Evolutionary conservation across 2,329 filamentous ascomycete species (phyloP), one percentile per base, ranked within the genome.

Genomic region (Myriosclerotinia duriaeana): DNA sequence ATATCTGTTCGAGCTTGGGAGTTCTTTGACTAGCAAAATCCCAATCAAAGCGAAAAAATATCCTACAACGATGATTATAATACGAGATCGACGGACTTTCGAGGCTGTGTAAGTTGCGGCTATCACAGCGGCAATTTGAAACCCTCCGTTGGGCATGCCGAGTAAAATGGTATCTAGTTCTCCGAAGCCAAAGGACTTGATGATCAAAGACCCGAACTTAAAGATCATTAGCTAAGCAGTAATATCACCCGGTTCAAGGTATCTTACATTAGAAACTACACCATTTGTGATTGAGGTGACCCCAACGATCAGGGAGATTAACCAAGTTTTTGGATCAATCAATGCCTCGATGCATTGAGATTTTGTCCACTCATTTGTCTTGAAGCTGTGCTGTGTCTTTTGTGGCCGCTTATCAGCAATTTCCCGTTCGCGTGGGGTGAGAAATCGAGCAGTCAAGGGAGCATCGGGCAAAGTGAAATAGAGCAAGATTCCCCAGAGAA

Each of bases 71-170:
- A 71, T 67, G 7, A 71, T 64, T 9, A 70, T 53, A 4, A 69
- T 54, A 15, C 68, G 69, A 2, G 67, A 68, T 52, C 66, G 66
- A 11, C 59, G 65, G 42, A 70, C 36, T 40, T 52, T 61, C 4
- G 67, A 67, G 6, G 69, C 67, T 7, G 65, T 48, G 40, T 65
- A 69, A 12, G 68, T 63, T 2, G 69, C 67, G 5, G 63, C 44
- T 22, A 68, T 50, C 17, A 55, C 63, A 50, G 53, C 38, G 12
- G 26, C 61, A 38, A 64, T 22, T 50, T 64, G 62, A 7, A 64
- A 64, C 8, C 42, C 62, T 38, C 87, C 87, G 66, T 88, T 88
- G 0, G 87, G 87, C 68, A 89, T 88, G 72, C 87, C 89, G 20
- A 79, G 69, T 17, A 79, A 71, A 1, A 78, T 77, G 2, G 76